Conservation (phyloP, 495 filamentous ascomycete species). For the Aspergillus sclerotioniger region DNA sequence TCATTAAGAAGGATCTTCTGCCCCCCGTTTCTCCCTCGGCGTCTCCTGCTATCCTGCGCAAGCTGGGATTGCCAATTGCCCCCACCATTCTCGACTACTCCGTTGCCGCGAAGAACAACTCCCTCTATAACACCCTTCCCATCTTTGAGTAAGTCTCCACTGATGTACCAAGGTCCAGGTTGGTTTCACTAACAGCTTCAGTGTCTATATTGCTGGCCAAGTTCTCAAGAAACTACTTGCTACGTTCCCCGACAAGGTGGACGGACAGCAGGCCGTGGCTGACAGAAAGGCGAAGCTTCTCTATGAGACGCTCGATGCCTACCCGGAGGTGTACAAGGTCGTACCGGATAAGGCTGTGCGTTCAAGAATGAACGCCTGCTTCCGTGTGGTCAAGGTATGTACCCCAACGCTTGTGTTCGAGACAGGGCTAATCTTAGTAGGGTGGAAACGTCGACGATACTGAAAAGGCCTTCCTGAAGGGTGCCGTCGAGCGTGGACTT, state of each 20-base stretch:
- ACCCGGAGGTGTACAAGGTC: slow-evolving; percentile 65
- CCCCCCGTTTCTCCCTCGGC: slow-evolving; percentile 58
- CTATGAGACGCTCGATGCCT: slow-evolving; percentile 71
- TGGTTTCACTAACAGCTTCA: slow-evolving; percentile 14
- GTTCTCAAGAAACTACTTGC: slow-evolving; percentile 68
- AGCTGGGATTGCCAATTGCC: slow-evolving; percentile 68
- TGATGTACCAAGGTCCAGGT: not conserved
- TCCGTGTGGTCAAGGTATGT: slow-evolving; percentile 59
- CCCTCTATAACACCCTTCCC: slow-evolving; percentile 89
- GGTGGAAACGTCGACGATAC: slow-evolving; percentile 55
- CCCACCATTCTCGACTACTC: slow-evolving; percentile 78
- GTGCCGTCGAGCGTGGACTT: slow-evolving; percentile 60
- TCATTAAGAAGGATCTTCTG: slow-evolving; percentile 75
- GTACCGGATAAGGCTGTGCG: slow-evolving; percentile 71
- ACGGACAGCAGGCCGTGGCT: slow-evolving; percentile 45
- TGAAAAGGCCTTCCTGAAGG: slow-evolving; percentile 76
- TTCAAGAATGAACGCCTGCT: slow-evolving; percentile 91
- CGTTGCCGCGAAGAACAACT: slow-evolving; percentile 80
- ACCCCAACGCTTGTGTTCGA: not conserved
- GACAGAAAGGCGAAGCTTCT: slow-evolving; percentile 73
- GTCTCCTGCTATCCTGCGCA: slow-evolving; percentile 61
- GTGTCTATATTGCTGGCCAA: slow-evolving; percentile 80
- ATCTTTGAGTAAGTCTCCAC: slow-evolving; percentile 74
- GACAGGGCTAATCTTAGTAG: slow-evolving; percentile 8
- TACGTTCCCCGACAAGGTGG: slow-evolving; percentile 26